These are phyloP conservation scores for Tulasnella sp. DNA, from an alignment of 768 basidiomycete species.

Conservation along the genomic window DNA sequence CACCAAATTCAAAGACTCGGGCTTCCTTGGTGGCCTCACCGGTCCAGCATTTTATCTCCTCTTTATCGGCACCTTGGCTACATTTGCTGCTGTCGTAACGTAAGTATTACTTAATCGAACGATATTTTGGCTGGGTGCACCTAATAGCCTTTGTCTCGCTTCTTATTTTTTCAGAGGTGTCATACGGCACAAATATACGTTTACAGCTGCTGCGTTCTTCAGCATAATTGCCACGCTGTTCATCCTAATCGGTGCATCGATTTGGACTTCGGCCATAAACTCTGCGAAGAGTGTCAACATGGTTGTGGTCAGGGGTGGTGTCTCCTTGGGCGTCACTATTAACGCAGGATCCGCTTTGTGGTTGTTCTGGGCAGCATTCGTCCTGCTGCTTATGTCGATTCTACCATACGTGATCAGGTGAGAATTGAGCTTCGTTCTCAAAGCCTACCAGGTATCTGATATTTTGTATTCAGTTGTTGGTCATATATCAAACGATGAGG, in stretches of 20 bases:
- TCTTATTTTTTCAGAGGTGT: constrained; percentile 13
- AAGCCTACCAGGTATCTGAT: no score
- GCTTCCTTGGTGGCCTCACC: constrained; percentile 11
- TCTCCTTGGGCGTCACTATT: constrained; percentile 14
- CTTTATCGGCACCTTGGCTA: constrained; percentile 16
- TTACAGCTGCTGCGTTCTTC: constrained; percentile 10
- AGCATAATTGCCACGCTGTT: constrained; percentile 13
- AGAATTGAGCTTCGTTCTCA: no score
- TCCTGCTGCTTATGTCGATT: constrained; percentile 15
- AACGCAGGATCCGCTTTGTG: constrained; percentile 12
- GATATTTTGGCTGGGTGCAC: no score
- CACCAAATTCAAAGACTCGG: constrained; percentile 12
- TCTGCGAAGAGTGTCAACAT: constrained; percentile 13
- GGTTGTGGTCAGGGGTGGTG: not conserved
- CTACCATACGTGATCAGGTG: constrained; percentile 18
- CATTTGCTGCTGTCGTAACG: constrained; percentile 12
- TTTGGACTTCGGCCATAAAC: constrained; percentile 15
- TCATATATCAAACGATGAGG: no score
- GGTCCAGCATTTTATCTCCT: constrained; percentile 16
- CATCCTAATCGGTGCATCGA: constrained; percentile 15
- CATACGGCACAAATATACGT: constrained; percentile 16
- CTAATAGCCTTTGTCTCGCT: no score
- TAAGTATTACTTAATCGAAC: not conserved
- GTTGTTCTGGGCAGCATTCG: constrained; percentile 18
- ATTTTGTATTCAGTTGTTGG: no score